Percentiles rank a stretch among this genome's conserved stretches.
These are phyloP conservation scores for Exophiala sp. DNA, from an alignment of 2,329 filamentous ascomycete genomes.

Conservation along the genomic window DNA sequence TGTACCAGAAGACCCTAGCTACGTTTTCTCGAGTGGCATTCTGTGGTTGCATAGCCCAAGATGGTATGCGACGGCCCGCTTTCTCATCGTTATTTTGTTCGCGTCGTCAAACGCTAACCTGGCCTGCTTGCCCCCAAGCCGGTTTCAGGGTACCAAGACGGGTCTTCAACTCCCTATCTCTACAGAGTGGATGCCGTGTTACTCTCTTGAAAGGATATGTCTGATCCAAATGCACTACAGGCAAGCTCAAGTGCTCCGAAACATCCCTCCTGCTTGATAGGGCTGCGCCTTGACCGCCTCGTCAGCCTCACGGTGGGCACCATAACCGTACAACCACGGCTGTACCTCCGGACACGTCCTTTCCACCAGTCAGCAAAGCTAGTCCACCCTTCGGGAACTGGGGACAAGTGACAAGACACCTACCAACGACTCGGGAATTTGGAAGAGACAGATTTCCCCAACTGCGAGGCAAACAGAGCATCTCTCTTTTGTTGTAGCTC, in stretches of 20 bases:
- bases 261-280: neutral
- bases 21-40: no score
- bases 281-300: conserved; percentile 30
- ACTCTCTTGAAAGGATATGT: no score
- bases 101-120: no score
- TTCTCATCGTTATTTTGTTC: no score
- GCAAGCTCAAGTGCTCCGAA: neutral
- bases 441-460: conserved; percentile 43
- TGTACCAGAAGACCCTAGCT: no score
- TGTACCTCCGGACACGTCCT: conserved; percentile 57
- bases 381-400: neutral
- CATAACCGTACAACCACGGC: conserved; percentile 60
- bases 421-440: conserved; percentile 59
- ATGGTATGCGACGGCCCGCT: no score
- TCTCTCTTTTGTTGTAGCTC: conserved; percentile 38
- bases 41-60: no score
- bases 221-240: no score
- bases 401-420: conserved; percentile 1
- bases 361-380: neutral
- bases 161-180: no score
- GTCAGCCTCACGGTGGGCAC: conserved; percentile 53
- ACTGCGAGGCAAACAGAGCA: conserved; percentile 51
- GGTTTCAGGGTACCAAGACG: no score
- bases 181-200: no score
- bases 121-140: no score